These are phyloP conservation scores for Wickerhamomyces bisporus DNA, from an alignment of 805 yeast genomes.

Conservation along the genomic window DNA sequence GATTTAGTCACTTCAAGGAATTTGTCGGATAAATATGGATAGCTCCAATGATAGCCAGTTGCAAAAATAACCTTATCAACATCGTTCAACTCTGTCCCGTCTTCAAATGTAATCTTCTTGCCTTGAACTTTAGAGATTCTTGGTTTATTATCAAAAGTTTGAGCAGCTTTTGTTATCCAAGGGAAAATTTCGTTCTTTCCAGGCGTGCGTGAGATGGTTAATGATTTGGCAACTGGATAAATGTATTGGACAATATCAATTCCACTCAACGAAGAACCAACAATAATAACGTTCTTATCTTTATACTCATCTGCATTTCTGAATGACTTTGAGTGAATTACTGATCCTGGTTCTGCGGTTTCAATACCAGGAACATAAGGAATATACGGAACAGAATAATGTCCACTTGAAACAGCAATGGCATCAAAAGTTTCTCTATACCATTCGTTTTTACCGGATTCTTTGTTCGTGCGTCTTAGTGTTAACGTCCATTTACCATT, in stretches of 20 bases:
- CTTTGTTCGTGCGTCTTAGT: slow-evolving; percentile 17
- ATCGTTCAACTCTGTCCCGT: slow-evolving; percentile 29
- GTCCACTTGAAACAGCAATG: slow-evolving; percentile 54
- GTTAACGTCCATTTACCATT: slow-evolving; percentile 34
- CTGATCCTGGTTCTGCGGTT: slow-evolving; percentile 32
- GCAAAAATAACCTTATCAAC: slow-evolving; percentile 33
- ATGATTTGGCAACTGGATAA: slow-evolving; percentile 27
- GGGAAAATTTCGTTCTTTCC: slow-evolving; percentile 44
- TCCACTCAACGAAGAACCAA: slow-evolving; percentile 39
- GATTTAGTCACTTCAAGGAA: slow-evolving; percentile 21
- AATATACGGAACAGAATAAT: slow-evolving; percentile 47
- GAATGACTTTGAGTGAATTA: slow-evolving; percentile 47
- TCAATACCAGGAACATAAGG: slow-evolving; percentile 47
- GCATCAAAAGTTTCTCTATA: slow-evolving; percentile 46
- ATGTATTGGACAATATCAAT: slow-evolving; percentile 39
- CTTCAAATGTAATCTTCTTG: slow-evolving; percentile 27
- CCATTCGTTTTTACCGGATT: slow-evolving; percentile 31
- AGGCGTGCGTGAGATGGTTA: slow-evolving; percentile 73
- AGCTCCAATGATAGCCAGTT: slow-evolving; percentile 39
- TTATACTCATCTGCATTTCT: slow-evolving; percentile 35
- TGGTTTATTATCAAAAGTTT: slow-evolving; percentile 28
- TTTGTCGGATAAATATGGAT: slow-evolving; percentile 28
- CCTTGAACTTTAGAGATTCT: slow-evolving; percentile 23
- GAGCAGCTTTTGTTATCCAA: slow-evolving; percentile 37
- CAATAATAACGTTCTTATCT: slow-evolving; percentile 35